Evolutionary conservation across 1,139 yeast genomes (phyloP).

Genomic region (Yamadazyma oceani): DNA sequence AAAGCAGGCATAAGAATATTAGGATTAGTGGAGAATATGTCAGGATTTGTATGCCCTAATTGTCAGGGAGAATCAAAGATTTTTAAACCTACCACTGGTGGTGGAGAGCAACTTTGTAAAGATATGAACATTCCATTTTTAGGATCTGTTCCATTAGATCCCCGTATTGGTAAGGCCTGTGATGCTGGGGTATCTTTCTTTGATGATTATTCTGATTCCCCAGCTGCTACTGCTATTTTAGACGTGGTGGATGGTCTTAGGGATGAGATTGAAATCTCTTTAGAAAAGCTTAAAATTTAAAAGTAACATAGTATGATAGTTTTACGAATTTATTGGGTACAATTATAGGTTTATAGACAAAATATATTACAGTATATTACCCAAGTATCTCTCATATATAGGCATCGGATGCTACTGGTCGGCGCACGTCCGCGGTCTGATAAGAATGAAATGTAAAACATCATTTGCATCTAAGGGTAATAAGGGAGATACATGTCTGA

Average conservation of each 20-base stretch:
- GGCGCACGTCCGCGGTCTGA: no score
- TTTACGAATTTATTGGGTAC: not conserved
- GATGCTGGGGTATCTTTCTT: conserved; percentile 87
- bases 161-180: conserved; percentile 86
- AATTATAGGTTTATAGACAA: not conserved
- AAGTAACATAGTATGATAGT: not conserved
- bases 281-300: conserved; percentile 18
- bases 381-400: no score
- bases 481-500: not conserved
- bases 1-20: conserved; percentile 84
- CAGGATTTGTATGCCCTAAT: conserved; percentile 95
- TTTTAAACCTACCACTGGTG: conserved; percentile 95
- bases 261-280: conserved; percentile 39
- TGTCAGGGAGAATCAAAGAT: conserved; percentile 90
- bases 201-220: conserved; percentile 85
- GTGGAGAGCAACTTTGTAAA: conserved; percentile 80
- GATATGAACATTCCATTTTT: conserved; percentile 76
- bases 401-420: no score
- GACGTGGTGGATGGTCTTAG: conserved; percentile 72
- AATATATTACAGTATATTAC: no score
- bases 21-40: conserved; percentile 96
- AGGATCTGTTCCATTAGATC: conserved; percentile 95
- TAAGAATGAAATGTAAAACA: not conserved
- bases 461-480: not conserved
- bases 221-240: conserved; percentile 84